Evolutionary conservation across 2,329 filamentous ascomycete species (phyloP), one percentile per base, ranked within the genome.

Genomic region (Zymoseptoria tritici): DNA sequence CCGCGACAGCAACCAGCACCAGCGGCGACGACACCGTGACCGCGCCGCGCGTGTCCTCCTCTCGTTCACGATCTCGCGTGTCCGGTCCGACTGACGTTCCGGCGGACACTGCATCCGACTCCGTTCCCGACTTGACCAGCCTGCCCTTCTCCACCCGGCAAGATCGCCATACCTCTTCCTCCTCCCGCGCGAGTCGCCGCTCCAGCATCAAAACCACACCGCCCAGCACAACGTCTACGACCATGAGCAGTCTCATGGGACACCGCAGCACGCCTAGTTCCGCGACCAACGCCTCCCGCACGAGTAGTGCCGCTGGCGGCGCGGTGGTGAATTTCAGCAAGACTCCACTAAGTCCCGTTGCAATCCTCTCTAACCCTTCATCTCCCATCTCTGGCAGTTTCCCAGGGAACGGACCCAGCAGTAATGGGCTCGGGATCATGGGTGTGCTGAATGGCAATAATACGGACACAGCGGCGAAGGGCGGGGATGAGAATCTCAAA

Each of bases 271-370:
- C 63, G 21, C 64, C 68, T 16, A 68, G 67, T 2, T 63, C 49
- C 21, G 49, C 61, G 20, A 57, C 57, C 2, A 36, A 54, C 16
- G 62, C 65, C 22, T 67, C 64, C 46, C 64, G 64, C 19, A 67
- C 68, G 42, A 69, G 66, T 52, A 52, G 56, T 20, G 65, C 64
- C 54, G 60, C 60, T n/a, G 36, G 36, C 36, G 36, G 36, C 36
- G 36, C 36, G 36, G 62, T 64, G 16, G 64, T 68, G 19, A 70
- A 70, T 56, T 69, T 67, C 56, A 66, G 64, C 53, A 67, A 68
- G 57, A 67, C 63, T 9, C 67, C 70, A 26, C 63, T 72, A 16
- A 69, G 66, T 13, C 71, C 71, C 2, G 66, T 72, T 49, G 66
- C 68, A 5, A 66, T 71, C 16, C 64, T 71, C 46, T 62, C 60